phyloP scores from a whole-genome alignment of 805 yeast genomes.

The Kregervanrija pseudodelftensis region DNA sequence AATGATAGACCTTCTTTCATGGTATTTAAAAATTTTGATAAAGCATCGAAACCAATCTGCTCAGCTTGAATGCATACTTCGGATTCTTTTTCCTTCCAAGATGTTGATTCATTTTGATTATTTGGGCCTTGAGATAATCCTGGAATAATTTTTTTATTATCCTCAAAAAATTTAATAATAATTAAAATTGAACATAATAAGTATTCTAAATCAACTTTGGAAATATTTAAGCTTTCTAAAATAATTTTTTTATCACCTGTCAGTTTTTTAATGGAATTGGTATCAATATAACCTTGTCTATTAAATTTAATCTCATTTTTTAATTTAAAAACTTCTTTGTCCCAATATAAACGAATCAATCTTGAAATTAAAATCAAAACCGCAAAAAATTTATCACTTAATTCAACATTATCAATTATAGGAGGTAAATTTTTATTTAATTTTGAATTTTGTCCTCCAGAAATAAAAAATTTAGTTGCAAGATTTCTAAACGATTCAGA shows the following conservation, averaged over 20 bases:
- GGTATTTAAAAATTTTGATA: conserved; percentile 65
- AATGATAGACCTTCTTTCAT: conserved; percentile 90
- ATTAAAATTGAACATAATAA: conserved; percentile 66
- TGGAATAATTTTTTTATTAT: conserved; percentile 54
- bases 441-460: conserved; percentile 48
- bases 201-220: conserved; percentile 52
- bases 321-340: conserved; percentile 51
- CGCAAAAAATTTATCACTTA: conserved; percentile 90
- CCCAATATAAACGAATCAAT: conserved; percentile 76
- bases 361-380: conserved; percentile 73
- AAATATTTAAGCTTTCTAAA: conserved; percentile 39
- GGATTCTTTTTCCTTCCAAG: conserved; percentile 32
- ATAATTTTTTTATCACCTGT: conserved; percentile 27
- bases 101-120: conserved; percentile 41
- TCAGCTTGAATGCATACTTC: conserved; percentile 84
- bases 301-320: conserved; percentile 27
- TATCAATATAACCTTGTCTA: conserved; percentile 30
- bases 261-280: conserved; percentile 36
- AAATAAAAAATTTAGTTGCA: conserved; percentile 44
- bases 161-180: conserved; percentile 60
- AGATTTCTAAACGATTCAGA: conserved; percentile 41
- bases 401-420: conserved; percentile 65
- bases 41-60: conserved; percentile 75
- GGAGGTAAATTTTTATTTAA: conserved; percentile 30
- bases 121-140: conserved; percentile 50